phyloP scores from a whole-genome alignment of 2,329 filamentous ascomycete species.

The Rhynchosporium graminicola region DNA sequence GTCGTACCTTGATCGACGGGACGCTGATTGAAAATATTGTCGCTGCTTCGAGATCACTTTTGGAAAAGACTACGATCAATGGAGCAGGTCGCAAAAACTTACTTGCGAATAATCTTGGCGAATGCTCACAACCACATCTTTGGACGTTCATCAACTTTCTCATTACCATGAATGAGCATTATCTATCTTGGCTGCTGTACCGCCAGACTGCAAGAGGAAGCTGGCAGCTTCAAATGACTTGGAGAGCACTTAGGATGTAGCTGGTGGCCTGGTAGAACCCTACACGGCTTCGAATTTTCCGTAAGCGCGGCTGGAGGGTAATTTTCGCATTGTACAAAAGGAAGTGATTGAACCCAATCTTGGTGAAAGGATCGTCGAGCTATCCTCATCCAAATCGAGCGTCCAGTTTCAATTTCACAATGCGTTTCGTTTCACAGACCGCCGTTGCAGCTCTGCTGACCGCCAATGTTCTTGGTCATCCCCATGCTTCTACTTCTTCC shows the following conservation, averaged over 20 bases:
- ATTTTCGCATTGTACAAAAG: neutral
- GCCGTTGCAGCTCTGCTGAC: conserved; percentile 13
- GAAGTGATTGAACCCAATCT: neutral
- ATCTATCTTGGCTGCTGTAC: conserved; percentile 17
- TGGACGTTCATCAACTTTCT: conserved; percentile 1
- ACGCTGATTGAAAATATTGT: neutral
- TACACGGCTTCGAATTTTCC: neutral
- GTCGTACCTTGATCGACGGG: neutral
- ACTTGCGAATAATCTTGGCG: neutral
- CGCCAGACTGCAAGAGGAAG: conserved; percentile 19
- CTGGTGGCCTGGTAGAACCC: neutral
- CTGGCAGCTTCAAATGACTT: conserved; percentile 3
- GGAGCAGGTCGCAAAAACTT: conserved; percentile 8
- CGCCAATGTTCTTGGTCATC: conserved; percentile 17
- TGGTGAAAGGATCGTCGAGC: neutral
- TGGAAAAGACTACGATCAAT: conserved; percentile 2
- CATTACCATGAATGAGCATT: conserved; percentile 8
- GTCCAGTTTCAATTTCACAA: conserved; percentile 8
- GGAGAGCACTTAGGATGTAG: neutral
- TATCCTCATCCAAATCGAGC: neutral
- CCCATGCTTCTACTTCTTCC: conserved; percentile 5
- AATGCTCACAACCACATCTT: neutral
- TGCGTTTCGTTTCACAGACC: conserved; percentile 20
- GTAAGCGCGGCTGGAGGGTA: neutral
- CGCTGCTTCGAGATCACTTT: neutral